Conservation (phyloP, 2,329 filamentous ascomycete species). For the Apiospora marii region DNA sequence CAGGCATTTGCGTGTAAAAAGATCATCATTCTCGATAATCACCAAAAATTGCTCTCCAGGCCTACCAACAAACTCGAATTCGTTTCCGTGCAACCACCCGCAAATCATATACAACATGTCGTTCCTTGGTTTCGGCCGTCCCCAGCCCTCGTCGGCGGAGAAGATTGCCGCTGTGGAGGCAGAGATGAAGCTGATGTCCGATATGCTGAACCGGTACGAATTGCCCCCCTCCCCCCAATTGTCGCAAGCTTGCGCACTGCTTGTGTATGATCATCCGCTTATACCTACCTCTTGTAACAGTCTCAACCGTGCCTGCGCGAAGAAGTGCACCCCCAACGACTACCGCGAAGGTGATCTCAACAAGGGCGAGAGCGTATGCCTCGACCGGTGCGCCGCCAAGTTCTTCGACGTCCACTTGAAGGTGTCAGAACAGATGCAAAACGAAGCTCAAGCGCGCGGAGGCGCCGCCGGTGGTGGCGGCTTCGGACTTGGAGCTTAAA, state of each 20-base stretch:
- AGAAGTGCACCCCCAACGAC: slow-evolving; percentile 90
- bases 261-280: not conserved
- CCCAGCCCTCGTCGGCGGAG: slow-evolving; percentile 92
- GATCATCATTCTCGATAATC: slow-evolving; percentile 2
- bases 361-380: slow-evolving; percentile 98
- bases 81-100: not conserved
- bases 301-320: slow-evolving; percentile 86
- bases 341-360: slow-evolving; percentile 98
- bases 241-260: slow-evolving; percentile 7
- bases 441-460: slow-evolving; percentile 76
- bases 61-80: not conserved
- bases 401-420: slow-evolving; percentile 99
- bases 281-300: slow-evolving; percentile 51
- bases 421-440: slow-evolving; percentile 95
- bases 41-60: slow-evolving; percentile 6
- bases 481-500: slow-evolving; percentile 54
- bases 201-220: slow-evolving; percentile 94
- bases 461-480: slow-evolving; percentile 56
- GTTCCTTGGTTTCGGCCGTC: slow-evolving; percentile 75
- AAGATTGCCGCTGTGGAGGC: slow-evolving; percentile 97
- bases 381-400: slow-evolving; percentile 96
- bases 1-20: slow-evolving; percentile 22
- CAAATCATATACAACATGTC: slow-evolving; percentile 61
- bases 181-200: slow-evolving; percentile 96
- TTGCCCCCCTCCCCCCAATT: not conserved